Conservation (phyloP, 176 grass and related monocot species). For the Carex parvula region DNA sequence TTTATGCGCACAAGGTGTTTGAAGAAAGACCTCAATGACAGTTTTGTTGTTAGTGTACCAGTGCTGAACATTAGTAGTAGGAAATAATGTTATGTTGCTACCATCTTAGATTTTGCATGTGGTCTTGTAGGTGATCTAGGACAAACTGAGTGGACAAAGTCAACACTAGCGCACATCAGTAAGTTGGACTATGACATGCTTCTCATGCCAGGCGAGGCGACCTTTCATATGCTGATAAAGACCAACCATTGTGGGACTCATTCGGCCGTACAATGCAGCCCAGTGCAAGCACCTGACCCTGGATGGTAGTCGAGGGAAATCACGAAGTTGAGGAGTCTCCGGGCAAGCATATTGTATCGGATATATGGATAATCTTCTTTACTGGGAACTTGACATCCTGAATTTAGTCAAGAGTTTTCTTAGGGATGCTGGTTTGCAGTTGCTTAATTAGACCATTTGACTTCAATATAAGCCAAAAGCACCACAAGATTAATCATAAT, state of each 20-base stretch:
- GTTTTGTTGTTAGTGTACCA: too few species aligned
- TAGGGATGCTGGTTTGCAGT: neutral
- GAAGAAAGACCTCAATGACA: too few species aligned
- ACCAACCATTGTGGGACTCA: constrained; percentile 73
- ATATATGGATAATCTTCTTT: neutral
- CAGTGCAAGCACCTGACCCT: constrained; percentile 55
- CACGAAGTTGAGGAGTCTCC: constrained; percentile 53
- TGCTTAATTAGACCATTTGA: neutral
- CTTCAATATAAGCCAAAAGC: neutral
- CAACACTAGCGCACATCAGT: constrained; percentile 56
- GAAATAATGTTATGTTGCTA: too few species aligned
- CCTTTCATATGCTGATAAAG: constrained; percentile 66
- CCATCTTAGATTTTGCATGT: too few species aligned
- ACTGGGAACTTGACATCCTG: neutral
- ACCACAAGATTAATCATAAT: neutral
- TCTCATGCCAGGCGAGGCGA: constrained; percentile 69
- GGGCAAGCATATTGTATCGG: too few species aligned
- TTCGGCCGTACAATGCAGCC: constrained; percentile 59
- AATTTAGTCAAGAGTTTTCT: too few species aligned
- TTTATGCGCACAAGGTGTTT: too few species aligned
- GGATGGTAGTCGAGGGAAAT: constrained; percentile 88
- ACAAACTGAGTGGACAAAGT: constrained; percentile 63
- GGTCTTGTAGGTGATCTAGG: constrained; percentile 52
- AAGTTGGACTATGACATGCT: constrained; percentile 57
- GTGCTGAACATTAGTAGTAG: too few species aligned